phyloP scores from a whole-genome alignment of 306 rosid genomes.

The Abrus pulchellus region DNA sequence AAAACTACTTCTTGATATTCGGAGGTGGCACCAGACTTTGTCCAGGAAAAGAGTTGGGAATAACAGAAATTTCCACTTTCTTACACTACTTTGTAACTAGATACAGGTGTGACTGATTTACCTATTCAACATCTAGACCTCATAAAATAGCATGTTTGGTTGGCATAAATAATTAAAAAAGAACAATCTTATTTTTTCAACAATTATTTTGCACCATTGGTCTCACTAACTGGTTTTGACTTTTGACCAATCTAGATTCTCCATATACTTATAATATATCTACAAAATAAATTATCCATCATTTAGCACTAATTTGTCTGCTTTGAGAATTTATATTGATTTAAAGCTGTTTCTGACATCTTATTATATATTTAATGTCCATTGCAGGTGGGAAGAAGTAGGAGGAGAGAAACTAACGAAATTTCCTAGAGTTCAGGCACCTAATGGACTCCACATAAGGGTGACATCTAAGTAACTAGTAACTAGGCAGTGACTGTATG shows the following conservation, averaged over 20 bases:
- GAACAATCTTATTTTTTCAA: neutral
- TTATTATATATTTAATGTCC: neutral
- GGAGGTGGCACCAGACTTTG: conserved; percentile 94
- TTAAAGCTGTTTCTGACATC: conserved; percentile 36
- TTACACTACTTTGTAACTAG: conserved; percentile 90
- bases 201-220: neutral
- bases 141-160: conserved; percentile 1
- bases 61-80: conserved; percentile 87
- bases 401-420: conserved; percentile 93
- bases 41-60: conserved; percentile 96
- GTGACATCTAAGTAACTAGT: conserved; percentile 71
- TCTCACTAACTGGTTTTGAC: neutral
- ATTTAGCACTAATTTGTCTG: conserved; percentile 21
- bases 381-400: conserved; percentile 95
- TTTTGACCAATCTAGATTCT: conserved; percentile 40
- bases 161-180: neutral
- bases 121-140: neutral
- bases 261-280: neutral
- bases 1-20: conserved; percentile 72
- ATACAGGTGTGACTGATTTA: conserved; percentile 82
- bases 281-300: conserved; percentile 3
- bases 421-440: conserved; percentile 97
- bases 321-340: conserved; percentile 22
- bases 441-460: conserved; percentile 92
- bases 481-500: conserved; percentile 50